Conservation (phyloP, 2,329 filamentous ascomycete species). For the Penicillium crustosum region DNA sequence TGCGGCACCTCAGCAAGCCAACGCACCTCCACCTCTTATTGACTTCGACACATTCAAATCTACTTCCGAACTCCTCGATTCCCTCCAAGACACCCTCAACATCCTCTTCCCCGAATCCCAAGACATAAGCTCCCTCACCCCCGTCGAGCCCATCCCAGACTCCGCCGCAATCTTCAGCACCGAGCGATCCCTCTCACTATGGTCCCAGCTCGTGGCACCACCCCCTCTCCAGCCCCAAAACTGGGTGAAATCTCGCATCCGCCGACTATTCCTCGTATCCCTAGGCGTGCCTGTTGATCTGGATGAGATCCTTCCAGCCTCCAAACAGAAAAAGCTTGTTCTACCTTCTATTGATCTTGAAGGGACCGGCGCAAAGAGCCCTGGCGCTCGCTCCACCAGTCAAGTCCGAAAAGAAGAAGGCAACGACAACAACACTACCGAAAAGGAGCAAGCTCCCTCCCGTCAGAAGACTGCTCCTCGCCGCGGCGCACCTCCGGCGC, state of each 20-base stretch:
- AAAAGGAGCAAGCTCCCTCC: constrained; percentile 29
- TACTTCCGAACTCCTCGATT: constrained; percentile 35
- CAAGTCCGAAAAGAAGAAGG: constrained; percentile 33
- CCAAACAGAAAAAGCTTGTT: constrained; percentile 96
- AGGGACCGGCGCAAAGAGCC: constrained; percentile 55
- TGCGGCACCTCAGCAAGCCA: constrained; percentile 27
- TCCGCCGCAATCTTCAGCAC: constrained; percentile 70
- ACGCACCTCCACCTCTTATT: constrained; percentile 39
- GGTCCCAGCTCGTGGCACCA: constrained; percentile 93
- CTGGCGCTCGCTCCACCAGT: constrained; percentile 52
- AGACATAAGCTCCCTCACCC: constrained; percentile 35
- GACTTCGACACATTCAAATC: constrained; percentile 57
- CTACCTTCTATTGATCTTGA: constrained; percentile 72
- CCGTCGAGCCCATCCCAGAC: constrained; percentile 43
- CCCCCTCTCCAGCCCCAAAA: constrained; percentile 93
- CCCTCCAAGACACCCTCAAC: constrained; percentile 44
- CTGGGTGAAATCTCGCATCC: constrained; percentile 94
- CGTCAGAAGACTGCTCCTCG: constrained; percentile 34
- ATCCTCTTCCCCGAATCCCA: constrained; percentile 46
- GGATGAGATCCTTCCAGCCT: constrained; percentile 94
- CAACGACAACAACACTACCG: constrained; percentile 23
- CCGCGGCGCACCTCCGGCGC: constrained; percentile 61
- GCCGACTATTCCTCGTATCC: constrained; percentile 91
- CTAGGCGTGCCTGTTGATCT: constrained; percentile 94
- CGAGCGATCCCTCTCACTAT: constrained; percentile 82